These are phyloP conservation scores for Chamaecyparis obtusa DNA, from an alignment of 75 land plant species.

Conservation along the genomic window DNA sequence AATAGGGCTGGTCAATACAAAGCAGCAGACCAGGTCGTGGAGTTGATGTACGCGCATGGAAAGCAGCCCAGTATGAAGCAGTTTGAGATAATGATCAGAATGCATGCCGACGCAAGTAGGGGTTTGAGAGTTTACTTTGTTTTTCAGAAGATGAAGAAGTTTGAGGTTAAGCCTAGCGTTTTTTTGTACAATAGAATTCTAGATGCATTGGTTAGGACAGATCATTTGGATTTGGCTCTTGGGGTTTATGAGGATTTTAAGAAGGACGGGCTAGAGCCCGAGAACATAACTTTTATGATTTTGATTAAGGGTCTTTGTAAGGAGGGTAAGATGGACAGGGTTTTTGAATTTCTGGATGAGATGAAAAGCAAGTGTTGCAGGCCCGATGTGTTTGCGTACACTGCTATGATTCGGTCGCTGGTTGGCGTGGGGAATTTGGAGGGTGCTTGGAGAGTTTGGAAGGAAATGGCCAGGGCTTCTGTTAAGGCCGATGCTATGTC, in stretches of 20 bases:
- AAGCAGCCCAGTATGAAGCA: conserved; percentile 63
- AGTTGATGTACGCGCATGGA: conserved; percentile 61
- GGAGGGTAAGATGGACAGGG: conserved; percentile 45
- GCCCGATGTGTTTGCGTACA: conserved; percentile 78
- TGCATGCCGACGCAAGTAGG: conserved; percentile 52
- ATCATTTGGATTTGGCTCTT: conserved; percentile 50
- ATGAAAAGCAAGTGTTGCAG: conserved; percentile 44
- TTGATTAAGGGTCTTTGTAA: conserved; percentile 61
- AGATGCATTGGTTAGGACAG: conserved; percentile 52
- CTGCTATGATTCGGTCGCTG: conserved; percentile 55
- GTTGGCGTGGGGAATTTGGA: conserved; percentile 45
- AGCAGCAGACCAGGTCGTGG: conserved; percentile 61
- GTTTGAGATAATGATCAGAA: conserved; percentile 62
- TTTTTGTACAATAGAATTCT: conserved; percentile 62
- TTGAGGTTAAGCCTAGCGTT: conserved; percentile 49
- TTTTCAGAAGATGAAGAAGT: conserved; percentile 61
- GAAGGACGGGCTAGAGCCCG: conserved; percentile 50
- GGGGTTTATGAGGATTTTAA: conserved; percentile 50
- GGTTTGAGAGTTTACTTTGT: conserved; percentile 46
- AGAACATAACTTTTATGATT: conserved; percentile 58
- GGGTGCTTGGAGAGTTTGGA: conserved; percentile 60
- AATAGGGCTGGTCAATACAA: conserved; percentile 25
- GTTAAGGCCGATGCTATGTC: conserved; percentile 63
- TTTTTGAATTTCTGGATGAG: conserved; percentile 33
- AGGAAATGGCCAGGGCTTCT: conserved; percentile 54